Evolutionary conservation across 257 asterid genomes (phyloP).

Genomic region (Solanum virginianum): DNA sequence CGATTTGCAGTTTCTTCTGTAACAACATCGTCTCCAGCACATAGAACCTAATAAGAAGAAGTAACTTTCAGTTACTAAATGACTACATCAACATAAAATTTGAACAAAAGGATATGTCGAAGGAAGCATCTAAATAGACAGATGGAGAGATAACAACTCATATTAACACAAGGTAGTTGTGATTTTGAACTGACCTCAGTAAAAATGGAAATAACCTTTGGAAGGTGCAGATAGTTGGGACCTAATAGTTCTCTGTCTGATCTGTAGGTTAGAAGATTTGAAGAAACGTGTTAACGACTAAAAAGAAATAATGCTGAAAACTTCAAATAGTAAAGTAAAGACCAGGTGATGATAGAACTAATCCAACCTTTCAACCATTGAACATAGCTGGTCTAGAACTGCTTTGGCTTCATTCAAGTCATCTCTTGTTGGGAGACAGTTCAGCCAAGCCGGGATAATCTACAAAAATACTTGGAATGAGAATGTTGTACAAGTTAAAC

Average conservation of each 20-base stretch:
- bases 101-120: neutral
- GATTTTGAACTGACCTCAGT: slow-evolving; percentile 60
- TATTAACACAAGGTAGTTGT: neutral
- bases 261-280: slow-evolving; percentile 23
- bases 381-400: slow-evolving; percentile 84
- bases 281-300: neutral
- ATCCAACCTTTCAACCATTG: slow-evolving; percentile 80
- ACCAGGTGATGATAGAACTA: neutral
- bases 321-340: neutral
- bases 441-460: slow-evolving; percentile 88
- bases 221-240: slow-evolving; percentile 80
- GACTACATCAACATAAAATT: neutral
- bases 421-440: slow-evolving; percentile 79
- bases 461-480: slow-evolving; percentile 7
- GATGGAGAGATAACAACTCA: neutral
- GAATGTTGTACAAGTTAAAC: neutral
- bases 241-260: slow-evolving; percentile 76
- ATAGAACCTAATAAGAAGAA: neutral
- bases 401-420: slow-evolving; percentile 81
- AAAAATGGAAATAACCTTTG: slow-evolving; percentile 80
- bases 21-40: neutral
- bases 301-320: neutral
- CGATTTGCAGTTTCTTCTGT: neutral
- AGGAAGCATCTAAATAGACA: neutral
- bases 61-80: neutral